Percentiles rank a stretch among this genome's conserved stretches.
Evolutionary conservation across 345 rosid genomes (phyloP).

Genomic region (Populus simonii): DNA sequence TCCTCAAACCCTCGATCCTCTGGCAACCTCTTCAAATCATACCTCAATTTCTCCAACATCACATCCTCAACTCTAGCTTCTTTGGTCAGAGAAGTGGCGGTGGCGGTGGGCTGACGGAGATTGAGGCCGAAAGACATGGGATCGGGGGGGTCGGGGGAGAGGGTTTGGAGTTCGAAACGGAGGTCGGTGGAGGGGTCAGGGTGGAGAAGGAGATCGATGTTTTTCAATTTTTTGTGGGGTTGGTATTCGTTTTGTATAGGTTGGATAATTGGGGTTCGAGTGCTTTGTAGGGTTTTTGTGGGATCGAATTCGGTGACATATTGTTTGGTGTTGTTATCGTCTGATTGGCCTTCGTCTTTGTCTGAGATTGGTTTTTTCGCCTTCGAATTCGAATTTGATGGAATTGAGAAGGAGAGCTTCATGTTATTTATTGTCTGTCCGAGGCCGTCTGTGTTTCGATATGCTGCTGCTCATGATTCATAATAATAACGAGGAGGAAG

Average conservation of each 20-base stretch:
- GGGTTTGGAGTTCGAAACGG: slow-evolving; percentile 12
- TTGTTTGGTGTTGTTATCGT: background rate
- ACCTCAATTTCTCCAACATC: slow-evolving; percentile 45
- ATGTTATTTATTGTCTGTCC: background rate
- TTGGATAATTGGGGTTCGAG: background rate
- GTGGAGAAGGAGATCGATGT: slow-evolving; percentile 14
- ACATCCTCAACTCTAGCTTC: slow-evolving; percentile 27
- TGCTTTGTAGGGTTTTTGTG: background rate
- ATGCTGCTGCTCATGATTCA: too few relatives aligned
- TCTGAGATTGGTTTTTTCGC: slow-evolving; percentile 9
- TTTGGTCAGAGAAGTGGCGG: background rate
- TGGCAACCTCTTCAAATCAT: slow-evolving; percentile 49
- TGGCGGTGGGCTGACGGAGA: slow-evolving; percentile 33
- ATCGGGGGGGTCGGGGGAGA: slow-evolving; percentile 10
- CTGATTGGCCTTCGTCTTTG: background rate
- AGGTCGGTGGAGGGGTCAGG: slow-evolving; percentile 5
- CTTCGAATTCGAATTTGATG: slow-evolving; percentile 6
- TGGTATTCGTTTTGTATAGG: slow-evolving; percentile 19
- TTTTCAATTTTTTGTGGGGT: slow-evolving; percentile 30
- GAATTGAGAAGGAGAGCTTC: slow-evolving; percentile 19
- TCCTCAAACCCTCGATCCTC: slow-evolving; percentile 69
- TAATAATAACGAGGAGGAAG: too few relatives aligned
- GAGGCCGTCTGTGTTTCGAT: too few relatives aligned
- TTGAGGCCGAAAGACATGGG: slow-evolving; percentile 59
- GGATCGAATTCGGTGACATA: slow-evolving; percentile 21